phyloP scores from a whole-genome alignment of 2,329 filamentous ascomycete genomes.

The Xylariales sp. region DNA sequence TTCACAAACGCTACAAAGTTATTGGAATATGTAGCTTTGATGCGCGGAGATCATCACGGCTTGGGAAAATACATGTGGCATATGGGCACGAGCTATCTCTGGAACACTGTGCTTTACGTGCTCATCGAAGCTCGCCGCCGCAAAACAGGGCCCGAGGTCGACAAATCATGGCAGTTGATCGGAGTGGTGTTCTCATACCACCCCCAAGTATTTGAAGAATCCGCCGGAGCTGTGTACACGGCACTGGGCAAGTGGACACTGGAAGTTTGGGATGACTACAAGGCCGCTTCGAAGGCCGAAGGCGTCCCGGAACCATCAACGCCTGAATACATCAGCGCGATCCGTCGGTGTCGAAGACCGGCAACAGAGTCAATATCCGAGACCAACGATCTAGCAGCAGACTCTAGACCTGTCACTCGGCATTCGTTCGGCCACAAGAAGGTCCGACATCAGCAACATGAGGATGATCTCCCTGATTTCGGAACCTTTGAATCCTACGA shows the following conservation, averaged over 20 bases:
- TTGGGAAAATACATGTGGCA: constrained; percentile 24
- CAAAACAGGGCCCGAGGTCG: constrained; percentile 22
- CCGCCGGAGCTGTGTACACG: constrained; percentile 18
- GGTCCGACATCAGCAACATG: background rate
- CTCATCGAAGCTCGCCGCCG: constrained; percentile 24
- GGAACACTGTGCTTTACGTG: constrained; percentile 26
- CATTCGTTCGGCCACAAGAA: background rate
- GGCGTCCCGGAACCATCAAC: constrained; percentile 15
- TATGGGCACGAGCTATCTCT: constrained; percentile 23
- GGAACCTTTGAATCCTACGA: constrained; percentile 14
- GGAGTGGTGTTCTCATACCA: constrained; percentile 18
- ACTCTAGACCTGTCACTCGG: background rate
- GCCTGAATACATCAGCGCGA: constrained; percentile 18
- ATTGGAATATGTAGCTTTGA: constrained; percentile 17
- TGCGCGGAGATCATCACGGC: constrained; percentile 13
- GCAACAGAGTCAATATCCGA: constrained; percentile 4
- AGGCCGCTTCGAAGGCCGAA: constrained; percentile 15
- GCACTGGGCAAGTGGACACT: constrained; percentile 24
- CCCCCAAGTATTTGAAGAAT: constrained; percentile 16
- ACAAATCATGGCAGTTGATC: constrained; percentile 22
- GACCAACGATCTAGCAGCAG: background rate
- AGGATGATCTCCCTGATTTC: constrained; percentile 5
- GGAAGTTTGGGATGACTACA: constrained; percentile 22
- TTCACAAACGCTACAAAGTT: constrained; percentile 17
- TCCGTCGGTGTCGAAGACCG: constrained; percentile 15